Percentiles rank a stretch among this genome's conserved stretches.
phyloP scores from a whole-genome alignment of 768 basidiomycete genomes.

The Rhodotorula sphaerocarpa region DNA sequence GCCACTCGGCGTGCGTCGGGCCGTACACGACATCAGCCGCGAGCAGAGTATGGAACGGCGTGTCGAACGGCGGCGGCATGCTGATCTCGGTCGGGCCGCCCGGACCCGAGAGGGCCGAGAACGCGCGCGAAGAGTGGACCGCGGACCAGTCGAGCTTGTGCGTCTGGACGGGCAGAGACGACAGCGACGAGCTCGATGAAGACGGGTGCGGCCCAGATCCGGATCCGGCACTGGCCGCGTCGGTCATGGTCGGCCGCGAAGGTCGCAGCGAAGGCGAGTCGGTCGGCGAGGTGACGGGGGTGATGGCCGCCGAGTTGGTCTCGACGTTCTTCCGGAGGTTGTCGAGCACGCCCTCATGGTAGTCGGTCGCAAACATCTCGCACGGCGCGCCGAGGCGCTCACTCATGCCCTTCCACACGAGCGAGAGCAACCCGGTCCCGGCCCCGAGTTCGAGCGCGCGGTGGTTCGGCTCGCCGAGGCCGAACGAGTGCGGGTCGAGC shows the following conservation, averaged over 20 bases:
- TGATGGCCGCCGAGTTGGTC: slow-evolving; percentile 50
- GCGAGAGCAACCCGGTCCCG: slow-evolving; percentile 74
- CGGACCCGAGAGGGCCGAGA: slow-evolving; percentile 16
- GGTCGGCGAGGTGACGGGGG: slow-evolving; percentile 13
- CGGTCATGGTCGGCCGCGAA: not conserved
- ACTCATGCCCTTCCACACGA: slow-evolving; percentile 43
- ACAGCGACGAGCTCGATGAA: not conserved
- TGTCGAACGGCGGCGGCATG: slow-evolving; percentile 36
- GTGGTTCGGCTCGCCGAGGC: slow-evolving; percentile 21
- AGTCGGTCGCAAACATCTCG: slow-evolving; percentile 64
- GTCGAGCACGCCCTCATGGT: slow-evolving; percentile 62
- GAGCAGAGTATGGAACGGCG: slow-evolving; percentile 61
- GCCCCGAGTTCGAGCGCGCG: slow-evolving; percentile 72
- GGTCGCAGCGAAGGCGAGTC: slow-evolving; percentile 15
- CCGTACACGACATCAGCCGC: slow-evolving; percentile 77
- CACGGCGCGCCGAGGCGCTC: slow-evolving; percentile 29
- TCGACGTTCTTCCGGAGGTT: slow-evolving; percentile 60
- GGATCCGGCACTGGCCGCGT: too few relatives aligned
- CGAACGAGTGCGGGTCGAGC: slow-evolving; percentile 47
- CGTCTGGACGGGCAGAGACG: slow-evolving; percentile 19
- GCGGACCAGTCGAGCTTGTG: slow-evolving; percentile 36
- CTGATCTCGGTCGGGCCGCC: slow-evolving; percentile 2
- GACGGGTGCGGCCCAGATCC: not conserved
- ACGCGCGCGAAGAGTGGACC: slow-evolving; percentile 24
- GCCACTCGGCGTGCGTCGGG: slow-evolving; percentile 63